A percentile compares a stretch with the other conserved stretches of the same genome.
Conservation (phyloP, 768 basidiomycete genomes). For the Termitomyces sp. region DNA sequence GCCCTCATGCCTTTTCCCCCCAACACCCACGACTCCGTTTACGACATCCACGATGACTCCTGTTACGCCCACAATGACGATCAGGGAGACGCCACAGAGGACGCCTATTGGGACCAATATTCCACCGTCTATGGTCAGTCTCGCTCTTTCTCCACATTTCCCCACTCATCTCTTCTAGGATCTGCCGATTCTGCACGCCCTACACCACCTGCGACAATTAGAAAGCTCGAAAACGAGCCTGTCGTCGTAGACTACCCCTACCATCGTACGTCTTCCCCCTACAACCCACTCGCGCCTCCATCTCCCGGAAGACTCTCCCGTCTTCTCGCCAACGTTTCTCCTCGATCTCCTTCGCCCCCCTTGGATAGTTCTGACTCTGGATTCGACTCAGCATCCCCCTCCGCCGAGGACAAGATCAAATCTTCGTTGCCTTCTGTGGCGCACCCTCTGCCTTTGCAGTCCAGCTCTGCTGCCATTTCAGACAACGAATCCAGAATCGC, state of each 20-base stretch:
- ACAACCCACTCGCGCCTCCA: slow-evolving; percentile 36
- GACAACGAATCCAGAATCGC: slow-evolving; percentile 25
- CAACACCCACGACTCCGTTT: slow-evolving; percentile 24
- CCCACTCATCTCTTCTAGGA: slow-evolving; percentile 31
- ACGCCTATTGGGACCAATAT: slow-evolving; percentile 78
- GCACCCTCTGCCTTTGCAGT: neutral
- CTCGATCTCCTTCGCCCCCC: slow-evolving; percentile 18
- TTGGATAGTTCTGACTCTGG: slow-evolving; percentile 18
- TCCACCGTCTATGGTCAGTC: slow-evolving; percentile 58
- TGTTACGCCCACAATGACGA: slow-evolving; percentile 36
- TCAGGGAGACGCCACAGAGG: slow-evolving; percentile 29
- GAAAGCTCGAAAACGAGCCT: slow-evolving; percentile 22
- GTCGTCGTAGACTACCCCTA: slow-evolving; percentile 27
- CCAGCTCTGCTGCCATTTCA: neutral
- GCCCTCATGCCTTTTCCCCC: slow-evolving; percentile 68
- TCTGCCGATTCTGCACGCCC: slow-evolving; percentile 70
- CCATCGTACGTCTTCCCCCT: slow-evolving; percentile 20
- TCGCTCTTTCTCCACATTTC: neutral
- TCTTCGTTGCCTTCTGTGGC: slow-evolving; percentile 3
- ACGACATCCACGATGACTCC: slow-evolving; percentile 16
- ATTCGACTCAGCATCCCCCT: slow-evolving; percentile 17
- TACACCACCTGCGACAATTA: slow-evolving; percentile 33
- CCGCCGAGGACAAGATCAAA: neutral
- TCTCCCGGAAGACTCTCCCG: slow-evolving; percentile 34
- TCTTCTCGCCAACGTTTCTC: slow-evolving; percentile 31